Conservation (phyloP, 169 alveolate genomes). For the Plasmodium adleri region DNA sequence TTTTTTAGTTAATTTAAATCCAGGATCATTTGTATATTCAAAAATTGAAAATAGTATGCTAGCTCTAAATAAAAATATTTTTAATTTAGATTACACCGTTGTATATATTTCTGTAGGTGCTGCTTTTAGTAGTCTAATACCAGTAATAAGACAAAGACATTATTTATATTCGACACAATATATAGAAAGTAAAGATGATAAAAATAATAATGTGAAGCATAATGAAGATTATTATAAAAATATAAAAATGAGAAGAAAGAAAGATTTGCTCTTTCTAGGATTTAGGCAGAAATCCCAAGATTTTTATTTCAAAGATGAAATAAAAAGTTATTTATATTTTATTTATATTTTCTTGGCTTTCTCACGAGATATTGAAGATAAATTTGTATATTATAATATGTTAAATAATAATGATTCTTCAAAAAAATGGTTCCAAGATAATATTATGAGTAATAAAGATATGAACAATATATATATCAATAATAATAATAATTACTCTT, state of each 20-base stretch:
- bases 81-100: constrained; percentile 41
- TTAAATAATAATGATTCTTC: not conserved
- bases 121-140: constrained; percentile 58
- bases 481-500: not conserved
- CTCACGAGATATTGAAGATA: constrained; percentile 14
- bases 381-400: constrained; percentile 5
- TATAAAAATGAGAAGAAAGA: not conserved
- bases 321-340: constrained; percentile 18
- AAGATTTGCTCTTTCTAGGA: constrained; percentile 55
- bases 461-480: not conserved
- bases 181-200: not conserved
- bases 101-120: constrained; percentile 65
- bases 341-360: constrained; percentile 56
- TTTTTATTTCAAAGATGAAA: constrained; percentile 37
- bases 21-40: constrained; percentile 43
- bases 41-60: constrained; percentile 50
- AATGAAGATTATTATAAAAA: not conserved
- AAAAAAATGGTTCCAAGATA: too few relatives aligned
- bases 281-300: constrained; percentile 36
- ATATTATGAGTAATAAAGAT: too few relatives aligned
- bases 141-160: constrained; percentile 34
- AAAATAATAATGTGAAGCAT: not conserved
- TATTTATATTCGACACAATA: constrained; percentile 1
- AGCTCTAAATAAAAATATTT: constrained; percentile 45
- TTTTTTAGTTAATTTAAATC: constrained; percentile 45